Evolutionary conservation across 1,284 basidiomycete genomes (phyloP).

Genomic region (Salmacisia buchloeana): DNA sequence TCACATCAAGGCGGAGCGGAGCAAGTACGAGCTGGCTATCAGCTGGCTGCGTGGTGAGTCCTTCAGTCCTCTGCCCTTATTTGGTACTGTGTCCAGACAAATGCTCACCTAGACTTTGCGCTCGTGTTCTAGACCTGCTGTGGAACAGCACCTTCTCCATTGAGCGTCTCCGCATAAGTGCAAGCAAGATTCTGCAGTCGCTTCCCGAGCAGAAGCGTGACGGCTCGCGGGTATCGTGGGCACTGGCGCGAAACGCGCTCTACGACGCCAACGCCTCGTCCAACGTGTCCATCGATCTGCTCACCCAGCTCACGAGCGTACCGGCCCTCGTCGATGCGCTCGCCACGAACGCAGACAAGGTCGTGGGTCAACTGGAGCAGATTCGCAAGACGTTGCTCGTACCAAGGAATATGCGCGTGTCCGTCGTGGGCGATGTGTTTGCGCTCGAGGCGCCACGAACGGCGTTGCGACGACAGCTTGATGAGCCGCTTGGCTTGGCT

Average conservation of each 20-base stretch:
- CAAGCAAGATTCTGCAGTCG: slow-evolving; percentile 83
- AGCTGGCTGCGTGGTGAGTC: slow-evolving; percentile 67
- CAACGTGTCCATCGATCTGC: slow-evolving; percentile 65
- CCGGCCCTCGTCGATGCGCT: slow-evolving; percentile 70
- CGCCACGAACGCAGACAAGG: slow-evolving; percentile 22
- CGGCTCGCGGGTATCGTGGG: slow-evolving; percentile 71
- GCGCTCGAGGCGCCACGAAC: slow-evolving; percentile 65
- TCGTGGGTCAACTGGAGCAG: slow-evolving; percentile 33
- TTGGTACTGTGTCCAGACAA: background rate
- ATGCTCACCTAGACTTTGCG: background rate
- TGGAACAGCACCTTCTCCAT: slow-evolving; percentile 74
- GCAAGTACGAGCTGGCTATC: slow-evolving; percentile 74
- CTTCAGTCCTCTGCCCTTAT: background rate
- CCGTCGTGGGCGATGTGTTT: slow-evolving; percentile 79
- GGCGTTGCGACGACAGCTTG: slow-evolving; percentile 5
- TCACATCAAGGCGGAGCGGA: slow-evolving; percentile 70
- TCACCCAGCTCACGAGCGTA: slow-evolving; percentile 72
- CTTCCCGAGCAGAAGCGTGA: slow-evolving; percentile 91
- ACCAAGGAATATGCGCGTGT: slow-evolving; percentile 75
- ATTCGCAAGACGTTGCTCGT: slow-evolving; percentile 50
- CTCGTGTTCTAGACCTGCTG: slow-evolving; percentile 62
- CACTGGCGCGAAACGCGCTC: slow-evolving; percentile 66
- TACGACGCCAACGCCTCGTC: slow-evolving; percentile 69
- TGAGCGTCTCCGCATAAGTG: slow-evolving; percentile 78
- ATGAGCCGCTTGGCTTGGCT: background rate